Percentiles rank a stretch among this genome's conserved stretches.
Evolutionary conservation across 257 asterid species (phyloP).

Genomic region (Linaria vulgaris): DNA sequence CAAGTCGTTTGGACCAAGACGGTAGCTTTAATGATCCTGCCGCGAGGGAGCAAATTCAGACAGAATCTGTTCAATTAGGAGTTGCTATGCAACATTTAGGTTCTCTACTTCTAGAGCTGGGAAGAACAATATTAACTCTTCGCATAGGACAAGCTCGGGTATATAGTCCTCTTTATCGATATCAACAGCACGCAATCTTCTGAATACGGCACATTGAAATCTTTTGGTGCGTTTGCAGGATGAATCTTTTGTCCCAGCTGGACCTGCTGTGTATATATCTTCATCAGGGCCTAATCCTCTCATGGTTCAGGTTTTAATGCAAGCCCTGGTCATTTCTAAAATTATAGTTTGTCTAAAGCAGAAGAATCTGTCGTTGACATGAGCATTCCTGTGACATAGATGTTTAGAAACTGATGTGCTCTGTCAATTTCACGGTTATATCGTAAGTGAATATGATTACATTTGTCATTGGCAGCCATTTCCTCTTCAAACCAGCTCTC

Average conservation of each 20-base stretch:
- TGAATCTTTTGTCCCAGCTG: slow-evolving; percentile 82
- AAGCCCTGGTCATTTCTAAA: slow-evolving; percentile 1
- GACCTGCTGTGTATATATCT: slow-evolving; percentile 95
- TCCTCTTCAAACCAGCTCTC: slow-evolving; percentile 81
- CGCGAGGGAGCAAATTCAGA: slow-evolving; percentile 71
- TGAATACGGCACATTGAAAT: slow-evolving; percentile 18
- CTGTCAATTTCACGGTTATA: background rate
- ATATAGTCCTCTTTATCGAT: slow-evolving; percentile 36
- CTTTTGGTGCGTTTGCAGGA: slow-evolving; percentile 55
- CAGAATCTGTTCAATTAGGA: slow-evolving; percentile 66
- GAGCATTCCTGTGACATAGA: background rate
- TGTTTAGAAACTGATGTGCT: background rate
- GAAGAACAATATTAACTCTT: slow-evolving; percentile 83
- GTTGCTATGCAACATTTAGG: slow-evolving; percentile 91
- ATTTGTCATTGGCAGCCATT: slow-evolving; percentile 67
- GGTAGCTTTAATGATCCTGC: slow-evolving; percentile 63
- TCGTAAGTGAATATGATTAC: slow-evolving; percentile 12
- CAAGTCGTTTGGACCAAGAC: slow-evolving; percentile 71
- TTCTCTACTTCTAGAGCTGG: slow-evolving; percentile 86
- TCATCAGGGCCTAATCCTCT: slow-evolving; percentile 95
- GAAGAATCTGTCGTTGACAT: background rate
- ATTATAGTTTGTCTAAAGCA: background rate
- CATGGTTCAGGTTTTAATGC: slow-evolving; percentile 85
- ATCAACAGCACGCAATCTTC: slow-evolving; percentile 7
- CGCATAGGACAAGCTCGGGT: slow-evolving; percentile 87